Evolutionary conservation across 192 early-diverging fungal genomes (phyloP).

Genomic region (Umbelopsis sp.): DNA sequence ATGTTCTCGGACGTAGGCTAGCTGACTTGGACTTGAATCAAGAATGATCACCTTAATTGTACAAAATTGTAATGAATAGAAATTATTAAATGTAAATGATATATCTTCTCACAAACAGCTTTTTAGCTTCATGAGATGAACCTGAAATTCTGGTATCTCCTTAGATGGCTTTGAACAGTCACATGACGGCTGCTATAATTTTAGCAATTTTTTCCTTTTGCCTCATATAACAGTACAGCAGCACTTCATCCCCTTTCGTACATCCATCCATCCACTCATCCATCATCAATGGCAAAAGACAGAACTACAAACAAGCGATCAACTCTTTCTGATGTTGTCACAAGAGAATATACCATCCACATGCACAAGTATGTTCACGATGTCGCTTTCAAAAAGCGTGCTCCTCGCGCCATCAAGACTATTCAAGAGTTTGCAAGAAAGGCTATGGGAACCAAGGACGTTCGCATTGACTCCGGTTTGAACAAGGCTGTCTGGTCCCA

Average conservation of each 20-base stretch:
- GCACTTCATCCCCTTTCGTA: not conserved
- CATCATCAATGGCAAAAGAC: slow-evolving; percentile 71
- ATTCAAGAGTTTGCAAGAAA: slow-evolving; percentile 89
- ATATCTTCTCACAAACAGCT: no score
- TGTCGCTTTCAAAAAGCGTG: slow-evolving; percentile 94
- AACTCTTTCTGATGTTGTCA: slow-evolving; percentile 86
- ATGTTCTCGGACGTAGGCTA: slow-evolving; percentile 49
- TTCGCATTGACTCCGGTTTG: slow-evolving; percentile 92
- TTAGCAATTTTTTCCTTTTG: no score
- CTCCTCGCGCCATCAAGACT: slow-evolving; percentile 92
- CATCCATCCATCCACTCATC: slow-evolving; percentile 1
- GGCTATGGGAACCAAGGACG: slow-evolving; percentile 95
- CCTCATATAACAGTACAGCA: no score
- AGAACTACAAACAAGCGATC: slow-evolving; percentile 74
- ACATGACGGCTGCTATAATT: no score
- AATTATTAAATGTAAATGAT: no score
- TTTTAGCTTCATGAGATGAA: no score
- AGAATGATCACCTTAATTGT: not conserved
- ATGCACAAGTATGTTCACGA: slow-evolving; percentile 91
- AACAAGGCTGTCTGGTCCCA: slow-evolving; percentile 96
- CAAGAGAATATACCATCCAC: slow-evolving; percentile 99
- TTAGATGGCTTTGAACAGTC: no score
- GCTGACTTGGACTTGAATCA: slow-evolving; percentile 27
- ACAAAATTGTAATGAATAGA: not conserved
- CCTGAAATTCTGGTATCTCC: no score